Evolutionary conservation across 1,139 yeast genomes (phyloP), one percentile per base, ranked within the genome.

Genomic region (Magnusiomyces tetraspermus): DNA sequence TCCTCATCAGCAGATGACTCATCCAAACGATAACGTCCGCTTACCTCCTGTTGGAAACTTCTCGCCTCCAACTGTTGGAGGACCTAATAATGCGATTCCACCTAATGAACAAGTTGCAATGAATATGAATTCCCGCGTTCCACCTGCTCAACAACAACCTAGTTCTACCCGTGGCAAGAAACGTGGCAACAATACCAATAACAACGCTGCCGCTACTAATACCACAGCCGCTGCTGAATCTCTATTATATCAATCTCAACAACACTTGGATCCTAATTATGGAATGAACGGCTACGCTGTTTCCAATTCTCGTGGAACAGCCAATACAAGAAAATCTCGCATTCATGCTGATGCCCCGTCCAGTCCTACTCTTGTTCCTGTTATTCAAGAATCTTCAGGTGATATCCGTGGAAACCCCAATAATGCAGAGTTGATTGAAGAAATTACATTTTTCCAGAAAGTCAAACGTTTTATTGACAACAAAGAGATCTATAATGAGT

Each of bases 31-130:
- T 22, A 59, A 58, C 31, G 56, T 61, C 54, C 90, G 87, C 60
- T 75, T 92, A 56, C 98, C 98, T 19, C 97, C 98, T 5, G 90
- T 92, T 41, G 98, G 98, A 5, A 90, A 83, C 65, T 92, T 92
- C 67, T 95, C 94, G 37, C 95, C 96, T 11, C 90, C 89, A 24
- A 28, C n/a, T 38, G 36, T 40, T 23, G 36, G 37, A 15, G 22
- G 37, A n/a, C 6, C 31, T n/a, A 10, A 30, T 15, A 31, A 22
- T 19, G 28, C 26, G 5, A 13, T 47, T 21, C 44, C 44, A 23
- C 23, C 43, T 11, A 24, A 24, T 38, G 44, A 44, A 19, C 43
- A 24, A 13, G 21, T 36, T 37, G 24, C 49, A 3, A 40, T 26
- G 15, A 28, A n/a, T 17, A 45, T 45, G 48, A 26, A 22, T 19